A percentile compares a stretch with the other conserved stretches of the same genome.
Conservation (phyloP, 805 yeast genomes). For the Wilhelminamyces savonicus region DNA sequence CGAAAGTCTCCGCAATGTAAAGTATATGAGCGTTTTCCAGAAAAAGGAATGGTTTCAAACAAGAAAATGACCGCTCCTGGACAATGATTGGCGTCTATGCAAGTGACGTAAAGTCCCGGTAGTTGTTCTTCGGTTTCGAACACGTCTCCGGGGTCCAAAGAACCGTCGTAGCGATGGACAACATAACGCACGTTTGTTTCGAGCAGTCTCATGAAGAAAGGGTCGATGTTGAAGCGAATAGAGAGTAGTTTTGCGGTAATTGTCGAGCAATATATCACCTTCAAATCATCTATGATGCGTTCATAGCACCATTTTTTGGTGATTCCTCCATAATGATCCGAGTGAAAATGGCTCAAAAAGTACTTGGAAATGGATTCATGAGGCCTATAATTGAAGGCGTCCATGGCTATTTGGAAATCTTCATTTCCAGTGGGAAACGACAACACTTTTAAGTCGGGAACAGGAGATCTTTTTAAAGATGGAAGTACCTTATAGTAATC, state of each 20-base stretch:
- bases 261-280: constrained; percentile 64
- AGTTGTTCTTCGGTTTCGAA: no score
- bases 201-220: constrained; percentile 36
- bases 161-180: constrained; percentile 16
- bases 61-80: constrained; percentile 89
- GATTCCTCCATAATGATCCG: constrained; percentile 92
- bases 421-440: constrained; percentile 23
- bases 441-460: constrained; percentile 52
- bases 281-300: constrained; percentile 29
- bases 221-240: constrained; percentile 49
- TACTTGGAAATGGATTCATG: constrained; percentile 44
- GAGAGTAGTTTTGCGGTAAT: constrained; percentile 58
- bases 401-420: constrained; percentile 47
- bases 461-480: no score
- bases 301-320: constrained; percentile 62
- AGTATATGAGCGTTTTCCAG: constrained; percentile 20
- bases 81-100: constrained; percentile 89
- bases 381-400: constrained; percentile 54
- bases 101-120: constrained; percentile 47
- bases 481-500: no score
- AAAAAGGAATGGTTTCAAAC: constrained; percentile 42
- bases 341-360: constrained; percentile 78
- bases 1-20: constrained; percentile 95
- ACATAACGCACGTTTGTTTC: constrained; percentile 36
- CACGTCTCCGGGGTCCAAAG: constrained; percentile 4